Evolutionary conservation across 495 filamentous ascomycete species (phyloP).

Genomic region (Hypomontagnella submonticulosa): DNA sequence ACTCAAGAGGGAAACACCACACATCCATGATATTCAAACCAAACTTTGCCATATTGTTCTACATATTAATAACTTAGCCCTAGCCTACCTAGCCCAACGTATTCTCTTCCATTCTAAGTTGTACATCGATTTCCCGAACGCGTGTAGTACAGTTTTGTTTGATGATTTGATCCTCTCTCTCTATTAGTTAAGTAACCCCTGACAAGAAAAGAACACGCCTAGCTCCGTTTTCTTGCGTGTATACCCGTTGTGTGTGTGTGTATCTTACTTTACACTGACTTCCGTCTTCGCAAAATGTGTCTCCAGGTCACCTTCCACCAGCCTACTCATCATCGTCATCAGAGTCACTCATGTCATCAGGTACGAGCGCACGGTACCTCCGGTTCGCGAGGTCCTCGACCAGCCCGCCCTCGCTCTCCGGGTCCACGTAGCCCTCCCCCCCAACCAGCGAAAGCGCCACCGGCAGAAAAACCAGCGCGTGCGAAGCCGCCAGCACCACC

Average conservation of each 20-base stretch:
- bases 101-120: no score
- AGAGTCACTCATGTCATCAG: conserved; percentile 54
- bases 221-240: no score
- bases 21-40: not conserved
- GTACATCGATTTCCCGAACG: conserved; percentile 7
- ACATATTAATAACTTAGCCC: conserved; percentile 15
- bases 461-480: conserved; percentile 91
- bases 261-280: no score
- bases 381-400: conserved; percentile 79
- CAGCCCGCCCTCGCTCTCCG: conserved; percentile 83
- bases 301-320: not conserved
- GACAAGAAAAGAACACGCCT: no score
- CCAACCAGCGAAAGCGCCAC: conserved; percentile 89
- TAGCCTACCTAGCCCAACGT: no score
- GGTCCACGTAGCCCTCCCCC: conserved; percentile 87
- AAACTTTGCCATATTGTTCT: conserved; percentile 18
- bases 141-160: conserved; percentile 28
- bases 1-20: not conserved
- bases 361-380: conserved; percentile 56
- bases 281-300: no score
- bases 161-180: conserved; percentile 10
- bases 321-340: conserved; percentile 52
- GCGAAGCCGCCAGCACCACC: conserved; percentile 86
- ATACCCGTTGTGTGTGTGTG: no score
- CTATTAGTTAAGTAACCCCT: not conserved